These are phyloP conservation scores for Epichloe sibirici DNA, from an alignment of 2,329 filamentous ascomycete species.

Conservation along the genomic window DNA sequence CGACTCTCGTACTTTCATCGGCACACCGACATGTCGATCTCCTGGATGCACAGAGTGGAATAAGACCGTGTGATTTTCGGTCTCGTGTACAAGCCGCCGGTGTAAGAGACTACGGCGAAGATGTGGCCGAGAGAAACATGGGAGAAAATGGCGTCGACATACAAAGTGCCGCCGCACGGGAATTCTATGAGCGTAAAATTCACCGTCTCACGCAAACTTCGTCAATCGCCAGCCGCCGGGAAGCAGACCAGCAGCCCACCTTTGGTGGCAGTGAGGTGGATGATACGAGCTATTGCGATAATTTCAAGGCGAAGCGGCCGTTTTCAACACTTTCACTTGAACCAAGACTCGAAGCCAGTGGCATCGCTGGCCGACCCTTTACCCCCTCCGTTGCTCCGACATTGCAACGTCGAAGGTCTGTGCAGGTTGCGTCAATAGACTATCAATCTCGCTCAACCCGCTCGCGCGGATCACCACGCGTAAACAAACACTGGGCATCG, in stretches of 20 bases:
- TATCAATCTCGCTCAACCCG: neutral
- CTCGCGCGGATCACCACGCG: neutral
- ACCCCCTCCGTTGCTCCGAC: neutral
- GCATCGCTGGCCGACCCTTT: neutral
- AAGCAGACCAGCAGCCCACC: neutral
- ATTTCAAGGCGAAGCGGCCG: neutral
- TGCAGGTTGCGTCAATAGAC: neutral
- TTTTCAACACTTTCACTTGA: neutral
- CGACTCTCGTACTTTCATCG: neutral
- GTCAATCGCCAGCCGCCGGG: neutral
- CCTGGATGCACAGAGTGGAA: conserved; percentile 21
- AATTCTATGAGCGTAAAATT: conserved; percentile 16
- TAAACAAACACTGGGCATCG: neutral
- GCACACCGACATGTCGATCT: conserved; percentile 4
- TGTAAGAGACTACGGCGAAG: conserved; percentile 42
- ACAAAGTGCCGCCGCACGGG: conserved; percentile 18
- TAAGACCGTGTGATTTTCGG: conserved; percentile 33
- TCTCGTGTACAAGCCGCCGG: conserved; percentile 34
- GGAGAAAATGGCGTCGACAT: conserved; percentile 22
- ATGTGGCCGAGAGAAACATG: conserved; percentile 47
- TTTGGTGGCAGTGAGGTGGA: conserved; percentile 1
- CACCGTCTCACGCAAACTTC: conserved; percentile 1
- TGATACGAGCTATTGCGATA: neutral
- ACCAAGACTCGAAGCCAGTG: neutral
- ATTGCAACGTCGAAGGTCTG: neutral